Evolutionary conservation across 2,329 filamentous ascomycete species (phyloP).

Genomic region (Ophiosphaerella narmari): DNA sequence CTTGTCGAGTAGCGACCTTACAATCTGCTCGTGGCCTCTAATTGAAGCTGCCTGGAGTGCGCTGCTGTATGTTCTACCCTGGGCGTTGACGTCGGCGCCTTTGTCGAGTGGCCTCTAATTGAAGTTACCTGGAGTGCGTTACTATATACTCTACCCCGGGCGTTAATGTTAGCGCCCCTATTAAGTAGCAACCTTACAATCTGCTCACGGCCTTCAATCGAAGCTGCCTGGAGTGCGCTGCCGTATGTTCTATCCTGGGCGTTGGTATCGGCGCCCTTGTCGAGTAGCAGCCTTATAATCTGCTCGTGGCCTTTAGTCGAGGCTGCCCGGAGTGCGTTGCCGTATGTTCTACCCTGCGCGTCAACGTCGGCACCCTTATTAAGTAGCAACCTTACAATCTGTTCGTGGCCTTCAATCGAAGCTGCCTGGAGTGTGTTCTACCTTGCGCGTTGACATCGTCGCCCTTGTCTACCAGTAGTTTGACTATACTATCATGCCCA

Average conservation of each 20-base stretch:
- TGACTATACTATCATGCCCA: conserved; percentile 11
- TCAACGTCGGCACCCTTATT: background rate
- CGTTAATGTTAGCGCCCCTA: too few species aligned
- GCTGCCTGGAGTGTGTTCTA: conserved; percentile 1
- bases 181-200: too few species aligned
- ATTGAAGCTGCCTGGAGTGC: conserved; percentile 2
- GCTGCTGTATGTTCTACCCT: too few species aligned
- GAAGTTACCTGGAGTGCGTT: too few species aligned
- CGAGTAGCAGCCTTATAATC: conserved; percentile 1
- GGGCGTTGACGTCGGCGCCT: background rate
- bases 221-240: too few species aligned
- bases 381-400: background rate
- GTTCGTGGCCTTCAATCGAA: background rate
- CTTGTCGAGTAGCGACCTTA: background rate
- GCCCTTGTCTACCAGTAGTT: conserved; percentile 12
- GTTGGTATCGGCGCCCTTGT: background rate
- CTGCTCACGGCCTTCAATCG: too few species aligned
- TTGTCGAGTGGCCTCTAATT: too few species aligned
- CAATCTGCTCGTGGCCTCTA: background rate
- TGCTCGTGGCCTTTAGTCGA: background rate
- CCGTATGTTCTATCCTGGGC: too few species aligned
- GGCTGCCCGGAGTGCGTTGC: background rate
- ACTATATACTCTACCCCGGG: too few species aligned
- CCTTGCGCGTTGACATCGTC: background rate
- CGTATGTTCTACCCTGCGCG: background rate